Evolutionary conservation across 495 filamentous ascomycete genomes (phyloP), one percentile per base, ranked within the genome.

Genomic region (Neurospora pannonica): DNA sequence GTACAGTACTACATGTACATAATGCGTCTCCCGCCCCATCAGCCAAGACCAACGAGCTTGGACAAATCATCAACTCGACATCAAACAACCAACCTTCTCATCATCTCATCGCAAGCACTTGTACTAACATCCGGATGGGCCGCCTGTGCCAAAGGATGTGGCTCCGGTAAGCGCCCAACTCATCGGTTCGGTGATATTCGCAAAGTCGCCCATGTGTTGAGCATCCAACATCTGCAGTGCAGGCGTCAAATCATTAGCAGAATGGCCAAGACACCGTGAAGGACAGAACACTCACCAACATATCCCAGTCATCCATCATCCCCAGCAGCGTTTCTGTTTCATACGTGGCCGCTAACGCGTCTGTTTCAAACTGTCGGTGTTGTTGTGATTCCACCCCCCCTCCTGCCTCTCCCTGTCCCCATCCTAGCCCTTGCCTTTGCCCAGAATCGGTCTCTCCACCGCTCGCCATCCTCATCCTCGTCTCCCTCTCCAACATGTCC

Each of bases 401-500:
- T 60, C 5, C 21, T 28, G 43, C 43, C 9, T 48, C 43, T 48
- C 9, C n/a, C 9, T 48, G 43, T 21, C n/a, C n/a, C 19, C n/a
- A 21, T 48, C n/a, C 43, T 11, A 10, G n/a, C 9, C 43, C 8
- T 11, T 48, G 43, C 43, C 8, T 48, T 48, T 21, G 43, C 43
- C 4, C n/a, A 46, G 43, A 21, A 48, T 60, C 21, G 11, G 24
- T 60, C 5, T 28, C 48, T 15, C 21, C 48, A 31, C 24, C 11
- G 11, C 48, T 60, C 11, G 24, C 74, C 17, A 73, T 42, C 37
- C 11, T 46, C 15, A 17, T 54, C 73, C 34, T 21, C 21, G 36
- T 40, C 34, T 42, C 38, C 24, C 54, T 15, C 5, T 74, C 71
- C 8, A 79, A 73, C 19, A 78, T 76, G 36, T 80, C 77, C 70